These are phyloP conservation scores for Cucumis melo DNA, from an alignment of 306 rosid genomes.

Conservation along the genomic window DNA sequence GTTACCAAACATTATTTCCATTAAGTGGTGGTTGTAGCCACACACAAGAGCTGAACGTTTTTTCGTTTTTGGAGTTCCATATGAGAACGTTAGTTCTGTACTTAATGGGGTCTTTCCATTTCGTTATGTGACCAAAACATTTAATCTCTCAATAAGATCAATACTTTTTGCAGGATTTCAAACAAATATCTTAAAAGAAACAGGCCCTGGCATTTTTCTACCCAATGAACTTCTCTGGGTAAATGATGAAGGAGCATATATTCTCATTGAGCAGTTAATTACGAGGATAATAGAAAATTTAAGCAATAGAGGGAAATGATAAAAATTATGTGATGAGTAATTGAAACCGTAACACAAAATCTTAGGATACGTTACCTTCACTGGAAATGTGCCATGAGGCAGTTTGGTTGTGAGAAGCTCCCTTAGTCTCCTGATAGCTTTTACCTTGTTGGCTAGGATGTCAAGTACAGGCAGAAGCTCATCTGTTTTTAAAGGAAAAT, in stretches of 20 bases:
- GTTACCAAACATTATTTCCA: neutral
- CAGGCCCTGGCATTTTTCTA: neutral
- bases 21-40: neutral
- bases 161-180: neutral
- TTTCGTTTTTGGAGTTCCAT: neutral
- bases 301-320: neutral
- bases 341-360: neutral
- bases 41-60: neutral
- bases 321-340: neutral
- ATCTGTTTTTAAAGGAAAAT: conserved; percentile 92
- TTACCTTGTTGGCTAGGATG: conserved; percentile 91
- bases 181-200: neutral
- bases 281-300: neutral
- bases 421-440: conserved; percentile 89
- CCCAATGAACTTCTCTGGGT: neutral
- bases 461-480: conserved; percentile 95
- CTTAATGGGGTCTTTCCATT: neutral
- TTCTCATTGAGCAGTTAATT: neutral
- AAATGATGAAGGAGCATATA: neutral
- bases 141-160: neutral
- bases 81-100: neutral
- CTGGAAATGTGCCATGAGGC: conserved; percentile 90
- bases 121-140: neutral
- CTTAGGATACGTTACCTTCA: conserved; percentile 61
- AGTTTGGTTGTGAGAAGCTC: conserved; percentile 98